Base-by-base conservation (phyloP, 2,329 filamentous ascomycete species). In the Cordyceps cicadae region DNA sequence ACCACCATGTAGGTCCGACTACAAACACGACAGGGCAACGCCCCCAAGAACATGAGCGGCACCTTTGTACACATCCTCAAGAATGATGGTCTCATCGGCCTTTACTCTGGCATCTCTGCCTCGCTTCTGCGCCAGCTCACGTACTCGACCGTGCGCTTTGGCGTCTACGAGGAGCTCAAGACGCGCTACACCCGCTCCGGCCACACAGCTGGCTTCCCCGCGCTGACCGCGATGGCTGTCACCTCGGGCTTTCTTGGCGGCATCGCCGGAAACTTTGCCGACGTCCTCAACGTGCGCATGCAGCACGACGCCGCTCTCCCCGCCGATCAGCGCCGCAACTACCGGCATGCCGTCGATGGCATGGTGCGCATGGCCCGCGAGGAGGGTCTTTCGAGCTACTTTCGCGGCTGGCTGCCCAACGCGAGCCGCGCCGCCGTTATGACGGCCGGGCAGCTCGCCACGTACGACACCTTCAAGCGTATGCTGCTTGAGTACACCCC, bases 251-350 rank as follows among this genome's bases (percentile, higher is more conserved):
- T 97, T 71, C 75, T 95, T 3, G 94, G 94, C 64, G 94, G 94
- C 54, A 77, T 97, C 52, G 89, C 88, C 6, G 94, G 94, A 65
- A 99, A 97, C 76, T 92, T 92, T 3, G 93, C 92, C 65, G 94
- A 99, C 72, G 92, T 99, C 39, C 81, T 97, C 69, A 99, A 99
- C 75, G 94, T 99, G 54, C 90, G 94, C 66, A 99, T 99, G 94
- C 94, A 99, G 77, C 90, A 96, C 75, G 94, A 87, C 70, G 87
- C 89, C 2, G 86, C 91, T 0, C 84, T 97, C 1, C 89, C 92
- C 0, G 69, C 76, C 0, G 81, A 81, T 5, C 79, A 95, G 69
- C 86, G 90, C 53, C 84, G 93, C 61, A 94, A 96, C 74, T 99
- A 99, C 77, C 87, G 86, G 64, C 84, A 97, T 73, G 94, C 92